Conservation (phyloP, 2,329 filamentous ascomycete genomes). For the Cryphonectria nitschkei region DNA sequence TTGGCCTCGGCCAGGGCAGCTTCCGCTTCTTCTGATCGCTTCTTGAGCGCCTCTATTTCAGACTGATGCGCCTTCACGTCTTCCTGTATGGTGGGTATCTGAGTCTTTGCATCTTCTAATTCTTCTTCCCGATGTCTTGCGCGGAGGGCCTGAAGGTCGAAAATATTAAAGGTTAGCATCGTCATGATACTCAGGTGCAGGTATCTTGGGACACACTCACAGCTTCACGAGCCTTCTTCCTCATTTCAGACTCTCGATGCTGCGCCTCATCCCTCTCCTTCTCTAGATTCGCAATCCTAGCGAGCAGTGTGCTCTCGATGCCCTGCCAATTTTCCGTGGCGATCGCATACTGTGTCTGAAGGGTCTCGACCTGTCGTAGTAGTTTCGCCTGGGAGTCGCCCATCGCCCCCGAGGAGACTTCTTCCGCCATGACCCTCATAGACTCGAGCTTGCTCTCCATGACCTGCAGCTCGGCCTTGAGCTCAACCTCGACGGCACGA, state of each 20-base stretch:
- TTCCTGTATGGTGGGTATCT: constrained; percentile 65
- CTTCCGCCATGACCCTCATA: constrained; percentile 83
- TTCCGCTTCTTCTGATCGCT: constrained; percentile 68
- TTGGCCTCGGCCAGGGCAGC: constrained; percentile 61
- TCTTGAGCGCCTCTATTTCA: constrained; percentile 64
- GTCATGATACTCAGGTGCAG: too few species aligned
- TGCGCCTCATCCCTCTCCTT: constrained; percentile 88
- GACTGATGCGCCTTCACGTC: constrained; percentile 64
- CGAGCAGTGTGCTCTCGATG: constrained; percentile 83
- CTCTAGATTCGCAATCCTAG: constrained; percentile 77
- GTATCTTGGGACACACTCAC: constrained; percentile 52
- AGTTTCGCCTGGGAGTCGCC: constrained; percentile 89
- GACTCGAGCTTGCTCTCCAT: constrained; percentile 90
- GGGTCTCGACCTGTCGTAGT: constrained; percentile 88
- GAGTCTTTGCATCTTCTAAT: constrained; percentile 69
- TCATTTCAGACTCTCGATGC: constrained; percentile 81
- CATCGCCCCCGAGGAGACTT: constrained; percentile 79
- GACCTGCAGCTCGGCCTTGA: constrained; percentile 75
- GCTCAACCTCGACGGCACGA: constrained; percentile 71
- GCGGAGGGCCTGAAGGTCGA: constrained; percentile 57
- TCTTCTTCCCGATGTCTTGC: constrained; percentile 78
- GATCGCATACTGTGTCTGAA: constrained; percentile 93
- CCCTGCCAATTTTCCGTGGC: constrained; percentile 98
- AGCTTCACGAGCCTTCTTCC: constrained; percentile 86
- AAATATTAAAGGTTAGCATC: constrained; percentile 34